Evolutionary conservation across 164 flowering plant species (phyloP).

Genomic region (Malania oleifera): DNA sequence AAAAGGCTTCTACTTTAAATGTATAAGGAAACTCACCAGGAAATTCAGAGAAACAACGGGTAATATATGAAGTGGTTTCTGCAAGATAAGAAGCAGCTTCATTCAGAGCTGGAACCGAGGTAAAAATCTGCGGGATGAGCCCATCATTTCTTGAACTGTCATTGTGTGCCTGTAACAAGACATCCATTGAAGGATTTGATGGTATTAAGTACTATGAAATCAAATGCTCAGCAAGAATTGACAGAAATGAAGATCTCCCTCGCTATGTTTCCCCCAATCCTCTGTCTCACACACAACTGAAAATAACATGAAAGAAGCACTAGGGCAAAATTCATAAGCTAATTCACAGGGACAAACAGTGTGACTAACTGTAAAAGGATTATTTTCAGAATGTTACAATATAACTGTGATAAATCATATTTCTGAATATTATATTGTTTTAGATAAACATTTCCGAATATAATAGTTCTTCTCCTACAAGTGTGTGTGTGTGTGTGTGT

Average conservation of each 20-base stretch:
- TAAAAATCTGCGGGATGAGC: slow-evolving; percentile 61
- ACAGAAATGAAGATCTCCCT: too few species aligned
- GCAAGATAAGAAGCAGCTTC: slow-evolving; percentile 87
- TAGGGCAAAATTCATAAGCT: too few species aligned
- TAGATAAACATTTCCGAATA: too few species aligned
- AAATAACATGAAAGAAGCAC: too few species aligned
- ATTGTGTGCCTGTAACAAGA: slow-evolving; percentile 29
- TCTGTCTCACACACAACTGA: too few species aligned
- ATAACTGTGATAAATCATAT: too few species aligned
- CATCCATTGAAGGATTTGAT: not conserved
- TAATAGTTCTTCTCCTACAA: too few species aligned
- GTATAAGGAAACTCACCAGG: slow-evolving; percentile 47
- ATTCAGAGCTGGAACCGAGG: slow-evolving; percentile 70
- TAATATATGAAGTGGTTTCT: slow-evolving; percentile 69
- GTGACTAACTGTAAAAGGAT: not conserved
- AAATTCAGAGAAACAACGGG: slow-evolving; percentile 60
- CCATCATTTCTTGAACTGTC: slow-evolving; percentile 33
- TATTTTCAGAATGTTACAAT: not conserved
- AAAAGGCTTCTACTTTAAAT: too few species aligned
- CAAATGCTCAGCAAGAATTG: not conserved
- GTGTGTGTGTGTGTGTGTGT: too few species aligned
- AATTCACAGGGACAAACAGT: too few species aligned
- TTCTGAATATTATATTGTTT: too few species aligned
- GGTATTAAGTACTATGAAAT: not conserved
- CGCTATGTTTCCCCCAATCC: too few species aligned